These are phyloP conservation scores for Nitzschia sp. DNA, from an alignment of 108 stramenopile genomes.

Conservation along the genomic window DNA sequence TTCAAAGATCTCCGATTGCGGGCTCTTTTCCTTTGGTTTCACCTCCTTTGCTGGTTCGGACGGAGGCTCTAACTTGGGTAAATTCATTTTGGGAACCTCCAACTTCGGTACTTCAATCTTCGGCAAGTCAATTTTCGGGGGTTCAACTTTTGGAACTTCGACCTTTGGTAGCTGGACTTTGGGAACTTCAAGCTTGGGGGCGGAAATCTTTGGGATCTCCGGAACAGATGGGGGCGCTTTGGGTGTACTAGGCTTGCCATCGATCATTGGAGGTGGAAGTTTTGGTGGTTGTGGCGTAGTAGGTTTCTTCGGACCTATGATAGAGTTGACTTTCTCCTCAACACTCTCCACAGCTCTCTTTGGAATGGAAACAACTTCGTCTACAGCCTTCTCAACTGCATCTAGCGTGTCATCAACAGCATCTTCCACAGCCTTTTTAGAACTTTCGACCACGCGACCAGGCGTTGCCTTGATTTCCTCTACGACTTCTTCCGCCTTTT, in stretches of 20 bases:
- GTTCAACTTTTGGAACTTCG: constrained; percentile 50
- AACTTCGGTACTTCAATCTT: constrained; percentile 31
- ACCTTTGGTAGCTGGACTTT: constrained; percentile 41
- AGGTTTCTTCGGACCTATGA: constrained; percentile 20
- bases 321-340: constrained; percentile 29
- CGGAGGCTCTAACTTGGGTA: constrained; percentile 36
- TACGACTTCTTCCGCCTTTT: constrained; percentile 42
- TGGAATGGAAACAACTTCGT: constrained; percentile 68
- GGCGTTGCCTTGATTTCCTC: constrained; percentile 74
- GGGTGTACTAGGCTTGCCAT: constrained; percentile 26
- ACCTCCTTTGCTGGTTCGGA: not conserved
- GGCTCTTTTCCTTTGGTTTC: constrained; percentile 1
- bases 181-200: constrained; percentile 24
- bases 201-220: constrained; percentile 22
- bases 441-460: constrained; percentile 54
- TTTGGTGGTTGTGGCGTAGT: constrained; percentile 42
- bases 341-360: constrained; percentile 58
- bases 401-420: constrained; percentile 59
- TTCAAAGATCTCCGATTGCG: not conserved
- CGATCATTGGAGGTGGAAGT: constrained; percentile 15
- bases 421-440: constrained; percentile 44
- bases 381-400: constrained; percentile 53
- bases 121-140: constrained; percentile 34
- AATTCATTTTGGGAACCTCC: constrained; percentile 31
- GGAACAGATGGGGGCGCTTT: constrained; percentile 18